Conservation (phyloP, 106 monocot genomes). For the Platanthera guangdongensis region DNA sequence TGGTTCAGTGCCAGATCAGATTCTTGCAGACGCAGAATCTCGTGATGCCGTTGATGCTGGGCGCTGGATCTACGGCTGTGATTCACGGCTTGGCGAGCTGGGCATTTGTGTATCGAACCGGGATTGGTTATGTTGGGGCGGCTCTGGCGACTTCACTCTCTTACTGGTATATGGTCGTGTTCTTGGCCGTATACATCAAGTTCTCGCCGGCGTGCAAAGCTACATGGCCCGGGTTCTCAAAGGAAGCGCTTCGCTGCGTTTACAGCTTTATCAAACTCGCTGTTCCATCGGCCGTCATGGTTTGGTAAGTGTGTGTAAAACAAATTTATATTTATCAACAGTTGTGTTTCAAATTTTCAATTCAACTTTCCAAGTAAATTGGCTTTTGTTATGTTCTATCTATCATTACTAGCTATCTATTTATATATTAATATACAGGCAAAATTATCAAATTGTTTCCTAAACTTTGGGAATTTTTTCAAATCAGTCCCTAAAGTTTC, state of each 20-base stretch:
- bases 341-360: too few species aligned
- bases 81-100: conserved; percentile 19
- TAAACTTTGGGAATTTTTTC: too few species aligned
- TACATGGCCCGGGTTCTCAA: conserved; percentile 37
- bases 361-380: too few species aligned
- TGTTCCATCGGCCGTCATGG: conserved; percentile 18
- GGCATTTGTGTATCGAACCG: conserved; percentile 13
- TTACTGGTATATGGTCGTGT: conserved; percentile 12
- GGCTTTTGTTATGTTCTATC: too few species aligned
- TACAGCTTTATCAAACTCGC: conserved; percentile 29
- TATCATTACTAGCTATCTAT: too few species aligned
- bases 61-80: conserved; percentile 5
- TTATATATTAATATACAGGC: too few species aligned
- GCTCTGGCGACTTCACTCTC: conserved; percentile 9
- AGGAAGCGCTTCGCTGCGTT: conserved; percentile 18
- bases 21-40: conserved; percentile 27
- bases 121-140: conserved; percentile 13
- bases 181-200: conserved; percentile 11
- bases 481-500: too few species aligned
- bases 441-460: too few species aligned
- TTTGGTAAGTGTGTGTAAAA: background rate
- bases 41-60: conserved; percentile 17
- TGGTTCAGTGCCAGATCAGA: conserved; percentile 10
- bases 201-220: conserved; percentile 13
- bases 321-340: too few species aligned